Evolutionary conservation across 306 rosid genomes (phyloP), one percentile per base, ranked within the genome.

Genomic region (Medicago arabica): DNA sequence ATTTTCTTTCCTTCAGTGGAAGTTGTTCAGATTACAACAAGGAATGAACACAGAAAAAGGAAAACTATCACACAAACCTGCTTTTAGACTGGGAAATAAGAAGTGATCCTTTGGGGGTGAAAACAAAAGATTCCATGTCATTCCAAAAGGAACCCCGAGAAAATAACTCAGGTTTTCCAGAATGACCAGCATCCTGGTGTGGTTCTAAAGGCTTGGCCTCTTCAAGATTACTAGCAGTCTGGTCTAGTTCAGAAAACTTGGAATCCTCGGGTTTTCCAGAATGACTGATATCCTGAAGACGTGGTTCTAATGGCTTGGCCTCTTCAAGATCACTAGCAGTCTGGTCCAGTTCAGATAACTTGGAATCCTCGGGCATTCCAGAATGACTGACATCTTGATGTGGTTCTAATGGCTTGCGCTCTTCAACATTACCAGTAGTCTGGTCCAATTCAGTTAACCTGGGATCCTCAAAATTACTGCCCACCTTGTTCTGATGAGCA

Each of bases 61-160:
- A 72, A 59, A 71, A 55, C 28, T 69, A 74, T 23, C 75, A 69
- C 2, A 76, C 74, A 49, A 79, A 95, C 99, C 97, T 95, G 88
- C 85, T 90, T 85, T 64, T 86, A 40, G 97, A 90, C 85, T 66
- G 82, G n/a, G 89, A 81, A 74, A 86, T 40, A 40, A 89, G 69
- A 85, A 64, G 64, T 2, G 87, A 83, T 83, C 88, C 97, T 78
- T 83, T 82, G 78, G 86, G 75, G 11, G 91, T 69, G 75, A 40
- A 78, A 78, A 90, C 53, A 80, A 89, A 92, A 70, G 89, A 83
- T 83, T 89, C 83, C 83, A 92, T 41, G 57, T 82, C 87, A 76
- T 67, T 76, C 99, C 97, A 90, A 84, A 95, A 90, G 59, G 88
- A 86, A 72, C 18, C 71, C 11, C 58, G 57, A 18, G 87, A 86